Evolutionary conservation across 805 yeast genomes (phyloP).

Genomic region (Myxozyma kluyveri): DNA sequence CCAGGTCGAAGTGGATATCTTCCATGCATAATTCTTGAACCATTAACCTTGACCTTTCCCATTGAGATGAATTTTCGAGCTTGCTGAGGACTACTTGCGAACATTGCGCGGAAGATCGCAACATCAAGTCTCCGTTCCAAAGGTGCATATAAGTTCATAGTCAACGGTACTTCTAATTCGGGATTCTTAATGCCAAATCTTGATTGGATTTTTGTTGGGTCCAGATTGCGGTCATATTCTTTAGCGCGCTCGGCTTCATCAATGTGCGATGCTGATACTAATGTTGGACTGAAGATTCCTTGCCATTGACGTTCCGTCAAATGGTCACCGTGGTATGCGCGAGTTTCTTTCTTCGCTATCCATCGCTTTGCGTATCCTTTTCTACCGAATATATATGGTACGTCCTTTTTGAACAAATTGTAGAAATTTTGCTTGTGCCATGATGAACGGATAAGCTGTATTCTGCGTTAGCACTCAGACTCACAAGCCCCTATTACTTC

Average conservation of each 20-base stretch:
- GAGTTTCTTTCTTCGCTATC: constrained; percentile 83
- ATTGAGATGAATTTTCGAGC: constrained; percentile 82
- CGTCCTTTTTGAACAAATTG: constrained; percentile 69
- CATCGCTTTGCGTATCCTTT: constrained; percentile 91
- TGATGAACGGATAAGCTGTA: constrained; percentile 63
- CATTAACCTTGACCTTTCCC: constrained; percentile 84
- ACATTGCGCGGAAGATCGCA: constrained; percentile 87
- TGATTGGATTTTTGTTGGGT: neutral
- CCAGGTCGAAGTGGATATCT: constrained; percentile 59
- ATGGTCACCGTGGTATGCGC: constrained; percentile 95
- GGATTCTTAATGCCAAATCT: neutral
- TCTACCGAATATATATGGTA: constrained; percentile 52
- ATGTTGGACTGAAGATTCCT: constrained; percentile 59
- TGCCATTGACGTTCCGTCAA: constrained; percentile 82
- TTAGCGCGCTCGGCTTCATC: constrained; percentile 19
- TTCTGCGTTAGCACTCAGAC: neutral
- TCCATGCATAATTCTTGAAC: constrained; percentile 40
- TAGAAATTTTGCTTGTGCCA: constrained; percentile 89
- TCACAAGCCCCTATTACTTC: neutral
- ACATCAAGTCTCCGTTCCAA: constrained; percentile 86
- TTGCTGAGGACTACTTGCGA: constrained; percentile 90
- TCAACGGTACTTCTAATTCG: constrained; percentile 54
- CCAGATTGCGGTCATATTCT: constrained; percentile 16
- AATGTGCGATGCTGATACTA: constrained; percentile 46
- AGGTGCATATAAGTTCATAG: constrained; percentile 82